Conservation (phyloP, 176 grass and related monocot genomes). For the Bonia amplexicaulis region DNA sequence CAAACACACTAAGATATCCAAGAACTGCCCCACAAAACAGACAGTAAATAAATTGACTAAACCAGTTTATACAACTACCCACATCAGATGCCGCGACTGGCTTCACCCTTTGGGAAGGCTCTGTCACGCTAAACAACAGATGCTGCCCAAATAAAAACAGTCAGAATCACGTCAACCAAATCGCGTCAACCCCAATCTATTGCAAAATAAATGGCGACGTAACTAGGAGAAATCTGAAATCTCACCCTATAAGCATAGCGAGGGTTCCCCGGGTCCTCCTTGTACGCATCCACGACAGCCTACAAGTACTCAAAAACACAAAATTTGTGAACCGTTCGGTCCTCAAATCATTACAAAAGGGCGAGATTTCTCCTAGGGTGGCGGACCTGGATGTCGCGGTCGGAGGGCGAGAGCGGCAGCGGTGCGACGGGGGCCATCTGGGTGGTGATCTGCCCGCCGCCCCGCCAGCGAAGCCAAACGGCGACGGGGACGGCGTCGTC, state of each 20-base stretch:
- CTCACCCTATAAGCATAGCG: conserved; percentile 81
- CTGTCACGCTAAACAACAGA: conserved; percentile 88
- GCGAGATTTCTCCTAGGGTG: neutral
- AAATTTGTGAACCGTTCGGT: neutral
- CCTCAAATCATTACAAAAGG: conserved; percentile 1
- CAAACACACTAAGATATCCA: neutral
- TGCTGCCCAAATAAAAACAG: conserved; percentile 53
- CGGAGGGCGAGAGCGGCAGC: conserved; percentile 60
- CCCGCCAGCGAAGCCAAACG: conserved; percentile 40
- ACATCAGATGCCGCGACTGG: conserved; percentile 91
- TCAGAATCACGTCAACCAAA: conserved; percentile 29
- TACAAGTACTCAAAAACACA: conserved; percentile 33
- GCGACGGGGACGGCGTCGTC: conserved; percentile 42
- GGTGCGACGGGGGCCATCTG: conserved; percentile 97
- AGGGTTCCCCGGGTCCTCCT: conserved; percentile 76
- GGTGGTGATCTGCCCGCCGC: conserved; percentile 69
- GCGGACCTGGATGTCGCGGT: conserved; percentile 87
- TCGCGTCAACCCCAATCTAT: neutral
- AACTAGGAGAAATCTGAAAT: neutral
- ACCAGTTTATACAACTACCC: conserved; percentile 19
- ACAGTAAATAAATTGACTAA: neutral
- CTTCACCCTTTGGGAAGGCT: conserved; percentile 65
- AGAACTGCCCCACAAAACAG: conserved; percentile 8
- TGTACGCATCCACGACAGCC: conserved; percentile 85
- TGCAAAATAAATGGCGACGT: neutral